Percentiles rank a stretch among this genome's conserved stretches.
Evolutionary conservation across 129 eudicot genomes (phyloP).

Genomic region (Escallonia herrerae): DNA sequence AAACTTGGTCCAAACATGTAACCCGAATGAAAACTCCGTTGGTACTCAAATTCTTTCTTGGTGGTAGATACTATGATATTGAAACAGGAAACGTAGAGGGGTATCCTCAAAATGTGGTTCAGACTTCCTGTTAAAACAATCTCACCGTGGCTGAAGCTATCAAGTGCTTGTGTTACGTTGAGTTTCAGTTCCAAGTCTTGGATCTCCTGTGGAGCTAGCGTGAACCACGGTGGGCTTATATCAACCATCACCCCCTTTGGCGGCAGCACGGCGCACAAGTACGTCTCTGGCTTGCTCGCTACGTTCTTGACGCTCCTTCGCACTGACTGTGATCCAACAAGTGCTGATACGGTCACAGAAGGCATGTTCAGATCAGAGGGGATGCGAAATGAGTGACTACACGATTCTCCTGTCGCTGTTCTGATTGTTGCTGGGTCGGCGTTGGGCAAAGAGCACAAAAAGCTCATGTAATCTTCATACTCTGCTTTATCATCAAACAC

Average conservation of each 20-base stretch:
- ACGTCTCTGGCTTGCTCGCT: constrained; percentile 49
- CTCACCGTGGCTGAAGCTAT: constrained; percentile 72
- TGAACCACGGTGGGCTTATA: constrained; percentile 68
- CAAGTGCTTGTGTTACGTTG: constrained; percentile 40
- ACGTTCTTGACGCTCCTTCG: constrained; percentile 53
- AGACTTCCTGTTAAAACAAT: constrained; percentile 67
- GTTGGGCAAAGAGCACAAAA: constrained; percentile 89
- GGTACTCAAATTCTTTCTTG: neutral
- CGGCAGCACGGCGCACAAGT: constrained; percentile 51
- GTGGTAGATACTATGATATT: constrained; percentile 8
- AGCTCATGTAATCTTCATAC: constrained; percentile 70
- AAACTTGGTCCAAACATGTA: neutral
- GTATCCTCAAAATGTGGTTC: constrained; percentile 74
- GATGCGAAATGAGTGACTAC: constrained; percentile 37
- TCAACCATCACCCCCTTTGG: constrained; percentile 67
- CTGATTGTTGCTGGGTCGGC: constrained; percentile 43
- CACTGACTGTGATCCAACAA: constrained; percentile 39
- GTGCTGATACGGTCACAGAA: constrained; percentile 69
- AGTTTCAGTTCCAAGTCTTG: constrained; percentile 58
- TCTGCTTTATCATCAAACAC: constrained; percentile 27
- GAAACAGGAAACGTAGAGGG: constrained; percentile 56
- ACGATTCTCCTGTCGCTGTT: constrained; percentile 64
- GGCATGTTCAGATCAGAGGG: constrained; percentile 87
- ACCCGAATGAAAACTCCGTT: neutral
- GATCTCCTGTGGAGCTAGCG: constrained; percentile 48